phyloP scores from a whole-genome alignment of 495 filamentous ascomycete genomes.

The Durotheca rogersii region DNA sequence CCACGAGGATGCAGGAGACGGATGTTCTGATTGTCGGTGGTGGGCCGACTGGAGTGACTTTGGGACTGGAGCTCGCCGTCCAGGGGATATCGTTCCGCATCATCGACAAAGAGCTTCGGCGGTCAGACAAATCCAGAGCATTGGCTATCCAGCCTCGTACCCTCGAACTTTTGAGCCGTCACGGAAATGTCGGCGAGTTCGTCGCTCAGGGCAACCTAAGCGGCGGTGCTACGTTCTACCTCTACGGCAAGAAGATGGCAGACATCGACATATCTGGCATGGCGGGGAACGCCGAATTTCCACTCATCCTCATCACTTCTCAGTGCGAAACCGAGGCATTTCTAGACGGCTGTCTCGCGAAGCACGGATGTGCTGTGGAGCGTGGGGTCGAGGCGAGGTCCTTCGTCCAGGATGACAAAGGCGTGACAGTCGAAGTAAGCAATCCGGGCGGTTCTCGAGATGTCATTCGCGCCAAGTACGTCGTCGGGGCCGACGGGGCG shows the following conservation, averaged over 20 bases:
- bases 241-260: slow-evolving; percentile 28
- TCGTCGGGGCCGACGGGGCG: slow-evolving; percentile 50
- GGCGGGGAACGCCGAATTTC: slow-evolving; percentile 39
- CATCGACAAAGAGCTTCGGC: slow-evolving; percentile 26
- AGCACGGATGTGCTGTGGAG: slow-evolving; percentile 40
- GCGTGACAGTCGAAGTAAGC: slow-evolving; percentile 37
- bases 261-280: slow-evolving; percentile 37
- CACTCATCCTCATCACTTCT: slow-evolving; percentile 41
- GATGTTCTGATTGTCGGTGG: slow-evolving; percentile 37
- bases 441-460: slow-evolving; percentile 21
- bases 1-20: slow-evolving; percentile 7
- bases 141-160: slow-evolving; percentile 37
- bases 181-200: slow-evolving; percentile 26
- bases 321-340: slow-evolving; percentile 46
- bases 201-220: slow-evolving; percentile 23
- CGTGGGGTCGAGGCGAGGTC: slow-evolving; percentile 34
- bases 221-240: slow-evolving; percentile 24
- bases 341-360: slow-evolving; percentile 39
- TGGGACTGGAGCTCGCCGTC: slow-evolving; percentile 31
- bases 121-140: slow-evolving; percentile 36
- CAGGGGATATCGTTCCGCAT: slow-evolving; percentile 31
- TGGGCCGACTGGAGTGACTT: slow-evolving; percentile 31
- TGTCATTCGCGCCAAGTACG: slow-evolving; percentile 40
- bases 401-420: slow-evolving; percentile 38
- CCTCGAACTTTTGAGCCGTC: slow-evolving; percentile 38